phyloP scores from a whole-genome alignment of 169 alveolate species.

The Plasmodium gallinaceum region DNA sequence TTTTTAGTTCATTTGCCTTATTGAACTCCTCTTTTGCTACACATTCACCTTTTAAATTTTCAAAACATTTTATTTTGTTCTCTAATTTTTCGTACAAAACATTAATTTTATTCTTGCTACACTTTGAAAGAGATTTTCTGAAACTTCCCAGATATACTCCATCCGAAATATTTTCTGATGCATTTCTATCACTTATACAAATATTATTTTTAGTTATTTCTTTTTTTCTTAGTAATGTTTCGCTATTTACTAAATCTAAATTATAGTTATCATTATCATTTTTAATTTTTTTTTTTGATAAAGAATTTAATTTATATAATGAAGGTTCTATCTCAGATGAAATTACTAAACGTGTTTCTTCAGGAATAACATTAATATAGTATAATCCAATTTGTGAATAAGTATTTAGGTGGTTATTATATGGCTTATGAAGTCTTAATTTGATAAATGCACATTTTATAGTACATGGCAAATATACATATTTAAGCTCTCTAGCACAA shows the following conservation, averaged over 20 bases:
- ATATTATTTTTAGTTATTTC: constrained; percentile 20
- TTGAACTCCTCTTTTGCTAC: constrained; percentile 67
- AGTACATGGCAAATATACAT: constrained; percentile 75
- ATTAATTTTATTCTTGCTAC: constrained; percentile 42
- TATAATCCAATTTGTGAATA: constrained; percentile 72
- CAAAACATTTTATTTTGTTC: constrained; percentile 70
- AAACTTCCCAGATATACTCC: constrained; percentile 20
- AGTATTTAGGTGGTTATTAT: constrained; percentile 41
- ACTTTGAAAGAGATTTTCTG: constrained; percentile 26
- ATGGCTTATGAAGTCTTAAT: constrained; percentile 52
- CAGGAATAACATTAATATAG: constrained; percentile 70
- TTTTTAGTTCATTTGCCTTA: constrained; percentile 67
- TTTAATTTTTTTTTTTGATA: constrained; percentile 25
- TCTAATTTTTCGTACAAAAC: constrained; percentile 63
- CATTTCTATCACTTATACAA: constrained; percentile 13
- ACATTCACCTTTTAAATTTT: constrained; percentile 74
- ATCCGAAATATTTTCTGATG: constrained; percentile 9
- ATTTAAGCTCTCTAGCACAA: constrained; percentile 77
- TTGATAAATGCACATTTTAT: constrained; percentile 73
- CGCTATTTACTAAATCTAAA: constrained; percentile 11
- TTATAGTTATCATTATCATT: constrained; percentile 21
- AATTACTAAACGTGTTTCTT: constrained; percentile 35
- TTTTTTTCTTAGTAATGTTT: constrained; percentile 33
- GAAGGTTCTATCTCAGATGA: constrained; percentile 35
- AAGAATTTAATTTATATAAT: constrained; percentile 44